Base-by-base conservation (phyloP, 768 basidiomycete genomes). In the Cystofilobasidium ferigula region DNA sequence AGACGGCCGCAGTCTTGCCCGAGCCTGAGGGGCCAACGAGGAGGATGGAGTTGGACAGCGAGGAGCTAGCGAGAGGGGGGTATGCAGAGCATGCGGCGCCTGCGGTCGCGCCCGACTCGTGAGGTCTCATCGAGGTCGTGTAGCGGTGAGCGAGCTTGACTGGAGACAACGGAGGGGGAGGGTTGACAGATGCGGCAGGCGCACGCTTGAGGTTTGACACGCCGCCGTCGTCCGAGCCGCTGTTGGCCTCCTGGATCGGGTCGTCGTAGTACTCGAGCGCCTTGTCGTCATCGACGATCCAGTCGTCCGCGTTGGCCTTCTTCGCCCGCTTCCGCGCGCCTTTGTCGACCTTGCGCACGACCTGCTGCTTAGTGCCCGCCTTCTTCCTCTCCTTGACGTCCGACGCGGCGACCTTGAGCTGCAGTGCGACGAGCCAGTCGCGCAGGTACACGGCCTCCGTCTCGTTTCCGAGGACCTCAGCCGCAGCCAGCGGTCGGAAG, bases 1-100 rank as follows among this genome's bases (percentile, higher is more conserved):
- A 92, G 2, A 95, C 86, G 26, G 89, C 82, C 1, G 89, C 85
- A 7, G 91, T 93, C 78, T 99, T 99, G 36, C 95, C 95, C 61
- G 80, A 80, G 14, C 93, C 94, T 36, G 81, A 77, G 0, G 90
- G 91, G 0, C 95, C 95, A 48, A 79, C 74, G 45, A 99, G 81
- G 18, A 99, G 78, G 57, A 98, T 87, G 0, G 90, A 86, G 74
- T 97, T 98, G 57, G 86, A 85, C 38, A 98, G 79, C 57, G 80
- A 70, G 1, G 53, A 28, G 0, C 7, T 1, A 18, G 45, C 47
- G 8, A 75, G 60, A 2, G 68, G 30, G 20, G 73, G 73, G 36
- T 72, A 70, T 9, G 48, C 10, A 22, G 60, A 16, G n/a, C 35
- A 22, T n/a, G 13, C 16, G 35, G 40, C 26, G 18, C 34, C 24